Base-by-base conservation (phyloP, 1,284 basidiomycete species). In the Melanopsichium pennsylvanicum region DNA sequence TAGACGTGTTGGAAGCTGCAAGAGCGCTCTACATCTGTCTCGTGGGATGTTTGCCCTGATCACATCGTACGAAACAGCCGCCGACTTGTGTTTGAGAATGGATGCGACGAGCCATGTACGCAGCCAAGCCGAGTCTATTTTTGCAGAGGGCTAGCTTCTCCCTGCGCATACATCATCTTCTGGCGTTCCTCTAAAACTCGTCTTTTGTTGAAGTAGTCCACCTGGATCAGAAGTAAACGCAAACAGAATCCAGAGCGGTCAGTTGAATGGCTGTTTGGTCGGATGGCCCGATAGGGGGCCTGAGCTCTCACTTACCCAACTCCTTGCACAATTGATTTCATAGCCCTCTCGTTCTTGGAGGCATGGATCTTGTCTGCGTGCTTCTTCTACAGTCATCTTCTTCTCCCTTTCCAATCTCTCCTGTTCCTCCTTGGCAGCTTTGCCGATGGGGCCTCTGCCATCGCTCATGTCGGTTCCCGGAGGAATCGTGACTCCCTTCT, bases 171-270 rank as follows among this genome's bases (percentile, higher is more conserved):
- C 60, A 77, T 76, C 41, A 72, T 41, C 47, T 50, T 73, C 33
- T 80, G 79, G 18, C 79, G 69, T 50, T 79, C 76, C 34, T 79
- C 78, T 18, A 79, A 46, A 2, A 80, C 72, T 39, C 78, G 61
- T 29, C 79, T 54, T 59, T 80, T 80, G 56, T 79, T 78, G 50
- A 80, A 80, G 64, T 80, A 80, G 31, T 79, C 78, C 21, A 79
- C 66, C 78, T 78, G 55, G 2, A 29, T 10, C 34, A 12, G 5
- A 23, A 21, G 21, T 26, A 36, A 4, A 27, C 11, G 18, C 4
- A 1, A 38, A 15, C 12, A 13, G 27, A 11, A n/a, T 15, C 35
- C 29, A 21, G 18, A 25, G 15, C 12, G 16, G 34, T 59, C 35
- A 54, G 50, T 23, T n/a, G 19, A 6, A 11, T 13, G 12, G 12